Evolutionary conservation across 2,329 filamentous ascomycete genomes (phyloP).

Genomic region (Hysterium pulicare): DNA sequence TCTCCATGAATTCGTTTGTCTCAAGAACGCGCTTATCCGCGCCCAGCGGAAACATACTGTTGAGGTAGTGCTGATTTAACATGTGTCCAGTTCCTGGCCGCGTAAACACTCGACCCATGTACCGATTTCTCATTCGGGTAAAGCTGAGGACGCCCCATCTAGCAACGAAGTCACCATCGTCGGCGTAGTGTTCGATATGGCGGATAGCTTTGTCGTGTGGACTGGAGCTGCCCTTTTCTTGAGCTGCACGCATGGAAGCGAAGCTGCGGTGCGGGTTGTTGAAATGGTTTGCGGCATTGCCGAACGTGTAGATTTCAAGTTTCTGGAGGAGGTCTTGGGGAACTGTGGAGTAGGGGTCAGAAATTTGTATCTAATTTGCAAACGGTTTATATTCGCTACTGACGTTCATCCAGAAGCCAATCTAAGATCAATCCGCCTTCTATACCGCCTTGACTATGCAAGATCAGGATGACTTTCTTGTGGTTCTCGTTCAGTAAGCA

Average conservation of each 20-base stretch:
- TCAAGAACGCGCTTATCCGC: constrained; percentile 48
- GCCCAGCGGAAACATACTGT: constrained; percentile 57
- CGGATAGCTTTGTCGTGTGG: constrained; percentile 50
- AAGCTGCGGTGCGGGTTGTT: constrained; percentile 61
- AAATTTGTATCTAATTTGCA: too few species aligned
- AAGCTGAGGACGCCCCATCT: constrained; percentile 73
- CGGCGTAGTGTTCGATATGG: constrained; percentile 78
- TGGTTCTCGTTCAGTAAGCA: constrained; percentile 60
- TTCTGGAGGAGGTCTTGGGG: constrained; percentile 16
- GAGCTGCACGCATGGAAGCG: constrained; percentile 4
- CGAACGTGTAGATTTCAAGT: constrained; percentile 70
- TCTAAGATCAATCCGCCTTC: constrained; percentile 71
- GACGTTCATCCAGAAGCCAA: constrained; percentile 70
- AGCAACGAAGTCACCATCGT: constrained; percentile 70
- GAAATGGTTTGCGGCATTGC: constrained; percentile 75
- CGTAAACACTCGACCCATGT: constrained; percentile 49
- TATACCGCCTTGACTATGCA: constrained; percentile 76
- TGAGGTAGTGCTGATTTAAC: constrained; percentile 59
- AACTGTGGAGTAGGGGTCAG: too few species aligned
- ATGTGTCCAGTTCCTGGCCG: constrained; percentile 34
- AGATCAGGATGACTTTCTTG: constrained; percentile 68
- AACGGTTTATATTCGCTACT: constrained; percentile 56
- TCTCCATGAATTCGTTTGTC: constrained; percentile 60
- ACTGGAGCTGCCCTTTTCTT: constrained; percentile 28
- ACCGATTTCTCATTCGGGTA: constrained; percentile 49